Percentiles rank a stretch among this genome's conserved stretches.
phyloP scores from a whole-genome alignment of 208 protist genomes.

The Leishmania guyanensis region DNA sequence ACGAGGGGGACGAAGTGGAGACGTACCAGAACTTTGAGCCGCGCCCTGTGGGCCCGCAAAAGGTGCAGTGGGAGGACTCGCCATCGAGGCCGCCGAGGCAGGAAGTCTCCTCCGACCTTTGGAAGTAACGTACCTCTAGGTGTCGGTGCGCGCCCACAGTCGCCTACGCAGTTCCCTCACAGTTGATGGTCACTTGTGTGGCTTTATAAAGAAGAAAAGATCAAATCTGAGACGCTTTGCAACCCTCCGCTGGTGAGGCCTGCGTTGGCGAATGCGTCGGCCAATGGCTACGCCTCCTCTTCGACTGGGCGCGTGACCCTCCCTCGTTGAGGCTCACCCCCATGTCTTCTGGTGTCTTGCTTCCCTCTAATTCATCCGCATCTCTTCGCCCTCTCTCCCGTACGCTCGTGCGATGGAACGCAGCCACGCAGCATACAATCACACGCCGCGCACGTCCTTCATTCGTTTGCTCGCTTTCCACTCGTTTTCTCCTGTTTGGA shows the following conservation, averaged over 20 bases:
- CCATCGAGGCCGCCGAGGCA: conserved; percentile 37
- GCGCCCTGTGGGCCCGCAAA: conserved; percentile 63
- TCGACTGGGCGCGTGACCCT: neutral
- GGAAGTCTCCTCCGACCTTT: conserved; percentile 33
- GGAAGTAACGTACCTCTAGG: conserved; percentile 19
- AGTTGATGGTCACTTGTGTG: neutral
- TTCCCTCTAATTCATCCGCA: neutral
- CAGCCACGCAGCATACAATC: neutral
- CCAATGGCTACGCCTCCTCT: neutral
- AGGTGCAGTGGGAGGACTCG: conserved; percentile 31
- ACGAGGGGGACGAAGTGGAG: conserved; percentile 60
- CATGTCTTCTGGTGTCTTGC: neutral
- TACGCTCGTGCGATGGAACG: neutral
- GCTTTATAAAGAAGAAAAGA: neutral
- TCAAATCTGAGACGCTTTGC: neutral
- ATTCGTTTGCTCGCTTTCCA: neutral
- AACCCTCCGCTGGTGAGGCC: neutral
- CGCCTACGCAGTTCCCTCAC: neutral
- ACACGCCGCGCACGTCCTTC: neutral
- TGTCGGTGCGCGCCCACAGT: neutral
- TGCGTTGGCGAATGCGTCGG: neutral
- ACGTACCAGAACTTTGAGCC: conserved; percentile 71
- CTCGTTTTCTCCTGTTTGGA: neutral
- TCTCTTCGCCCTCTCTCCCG: neutral
- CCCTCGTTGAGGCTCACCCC: too few species aligned